These are phyloP conservation scores for Tolypocladium nubicola DNA, from an alignment of 2,329 filamentous ascomycete species.

Conservation along the genomic window DNA sequence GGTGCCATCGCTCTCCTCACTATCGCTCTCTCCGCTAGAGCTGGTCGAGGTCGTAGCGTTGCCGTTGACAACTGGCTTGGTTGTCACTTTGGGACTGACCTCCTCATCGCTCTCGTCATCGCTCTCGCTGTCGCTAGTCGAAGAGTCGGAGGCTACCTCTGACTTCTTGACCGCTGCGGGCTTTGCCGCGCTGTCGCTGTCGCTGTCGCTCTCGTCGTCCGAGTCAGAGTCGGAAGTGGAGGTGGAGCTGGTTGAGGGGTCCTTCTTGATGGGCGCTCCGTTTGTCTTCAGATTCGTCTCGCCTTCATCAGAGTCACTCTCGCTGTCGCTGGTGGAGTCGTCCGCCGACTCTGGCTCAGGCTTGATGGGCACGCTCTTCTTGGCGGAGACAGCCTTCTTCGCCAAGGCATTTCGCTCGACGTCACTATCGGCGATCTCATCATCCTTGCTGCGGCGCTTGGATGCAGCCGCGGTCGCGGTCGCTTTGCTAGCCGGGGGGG, in stretches of 20 bases:
- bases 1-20: neutral
- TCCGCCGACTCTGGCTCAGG: conserved; percentile 10
- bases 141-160: conserved; percentile 10
- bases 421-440: conserved; percentile 33
- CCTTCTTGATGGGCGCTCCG: neutral
- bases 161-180: conserved; percentile 4
- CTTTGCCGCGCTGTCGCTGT: conserved; percentile 13
- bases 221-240: conserved; percentile 14
- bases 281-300: conserved; percentile 8
- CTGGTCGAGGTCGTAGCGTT: conserved; percentile 9
- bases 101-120: conserved; percentile 8
- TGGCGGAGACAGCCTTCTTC: conserved; percentile 3
- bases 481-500: conserved; percentile 6
- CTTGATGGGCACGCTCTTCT: conserved; percentile 5
- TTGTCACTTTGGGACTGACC: conserved; percentile 9
- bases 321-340: conserved; percentile 17
- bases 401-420: conserved; percentile 19
- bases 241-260: conserved; percentile 4
- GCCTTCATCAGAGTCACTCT: conserved; percentile 15
- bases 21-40: conserved; percentile 9
- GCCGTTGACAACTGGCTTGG: conserved; percentile 8
- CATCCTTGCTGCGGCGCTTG: conserved; percentile 19
- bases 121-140: conserved; percentile 13
- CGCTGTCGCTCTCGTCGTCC: conserved; percentile 16
- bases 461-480: conserved; percentile 7